Conservation (phyloP, 192 early-diverging fungal species). For the Haplosporangium gracile region DNA sequence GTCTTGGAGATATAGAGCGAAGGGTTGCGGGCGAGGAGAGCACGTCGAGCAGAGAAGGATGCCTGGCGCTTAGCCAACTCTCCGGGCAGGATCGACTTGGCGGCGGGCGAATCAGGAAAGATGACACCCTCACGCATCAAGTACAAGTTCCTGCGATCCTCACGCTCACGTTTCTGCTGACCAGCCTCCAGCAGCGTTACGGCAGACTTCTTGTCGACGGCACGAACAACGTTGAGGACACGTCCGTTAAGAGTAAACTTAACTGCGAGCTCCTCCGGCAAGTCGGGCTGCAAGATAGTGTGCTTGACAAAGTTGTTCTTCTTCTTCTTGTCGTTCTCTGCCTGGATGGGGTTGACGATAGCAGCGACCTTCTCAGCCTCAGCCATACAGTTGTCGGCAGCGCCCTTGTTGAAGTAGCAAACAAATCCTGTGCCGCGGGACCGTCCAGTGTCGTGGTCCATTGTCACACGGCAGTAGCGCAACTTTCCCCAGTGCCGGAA, state of each 20-base stretch:
- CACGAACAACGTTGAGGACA: slow-evolving; percentile 83
- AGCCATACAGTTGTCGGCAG: slow-evolving; percentile 82
- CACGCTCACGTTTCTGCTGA: slow-evolving; percentile 69
- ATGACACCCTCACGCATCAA: slow-evolving; percentile 90
- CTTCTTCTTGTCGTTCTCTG: slow-evolving; percentile 64
- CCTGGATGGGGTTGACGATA: slow-evolving; percentile 45
- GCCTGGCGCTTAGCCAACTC: slow-evolving; percentile 89
- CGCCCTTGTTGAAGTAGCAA: slow-evolving; percentile 79
- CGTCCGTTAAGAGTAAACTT: slow-evolving; percentile 86
- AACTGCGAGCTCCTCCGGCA: slow-evolving; percentile 57
- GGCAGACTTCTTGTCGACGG: slow-evolving; percentile 83
- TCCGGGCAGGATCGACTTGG: slow-evolving; percentile 73
- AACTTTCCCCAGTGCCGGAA: slow-evolving; percentile 80
- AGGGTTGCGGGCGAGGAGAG: slow-evolving; percentile 86
- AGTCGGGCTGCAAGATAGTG: slow-evolving; percentile 75
- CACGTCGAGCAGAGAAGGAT: slow-evolving; percentile 86
- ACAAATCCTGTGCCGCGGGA: slow-evolving; percentile 96
- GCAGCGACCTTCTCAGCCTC: slow-evolving; percentile 75
- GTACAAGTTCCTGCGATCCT: slow-evolving; percentile 90
- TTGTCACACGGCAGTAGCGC: slow-evolving; percentile 87
- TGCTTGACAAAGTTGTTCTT: slow-evolving; percentile 67
- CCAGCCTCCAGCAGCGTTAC: slow-evolving; percentile 70
- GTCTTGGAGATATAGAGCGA: slow-evolving; percentile 91
- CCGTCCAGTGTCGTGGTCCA: slow-evolving; percentile 84
- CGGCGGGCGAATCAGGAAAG: slow-evolving; percentile 86